These are phyloP conservation scores for Oxyria digyna DNA, from an alignment of 148 eudicot genomes.

Conservation along the genomic window DNA sequence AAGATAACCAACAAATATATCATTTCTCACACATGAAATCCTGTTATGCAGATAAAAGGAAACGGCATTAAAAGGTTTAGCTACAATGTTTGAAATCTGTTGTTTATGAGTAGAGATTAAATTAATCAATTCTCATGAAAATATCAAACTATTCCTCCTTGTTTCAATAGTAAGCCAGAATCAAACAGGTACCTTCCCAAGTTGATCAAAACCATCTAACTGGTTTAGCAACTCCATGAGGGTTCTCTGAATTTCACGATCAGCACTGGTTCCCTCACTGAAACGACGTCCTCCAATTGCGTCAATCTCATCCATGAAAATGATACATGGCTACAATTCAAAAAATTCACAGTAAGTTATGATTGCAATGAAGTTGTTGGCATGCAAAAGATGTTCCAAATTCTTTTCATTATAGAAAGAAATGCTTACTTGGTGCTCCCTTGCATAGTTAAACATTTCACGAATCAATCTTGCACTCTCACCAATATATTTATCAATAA, in stretches of 20 bases:
- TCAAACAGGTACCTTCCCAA: conserved; percentile 61
- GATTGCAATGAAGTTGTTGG: background rate
- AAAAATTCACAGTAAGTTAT: background rate
- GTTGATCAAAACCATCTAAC: conserved; percentile 20
- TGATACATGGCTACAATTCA: conserved; percentile 76
- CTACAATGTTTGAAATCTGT: no score
- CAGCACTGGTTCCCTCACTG: conserved; percentile 99
- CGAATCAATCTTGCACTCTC: conserved; percentile 97
- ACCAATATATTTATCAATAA: conserved; percentile 92
- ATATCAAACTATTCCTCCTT: background rate
- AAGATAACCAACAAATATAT: background rate
- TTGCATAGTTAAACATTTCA: conserved; percentile 94
- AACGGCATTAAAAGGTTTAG: no score
- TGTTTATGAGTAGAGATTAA: background rate
- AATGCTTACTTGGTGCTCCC: conserved; percentile 79
- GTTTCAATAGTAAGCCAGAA: background rate
- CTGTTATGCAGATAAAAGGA: background rate
- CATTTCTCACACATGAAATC: background rate
- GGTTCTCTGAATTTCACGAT: conserved; percentile 96
- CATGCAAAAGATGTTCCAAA: background rate
- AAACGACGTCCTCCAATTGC: conserved; percentile 98
- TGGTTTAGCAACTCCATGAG: conserved; percentile 56
- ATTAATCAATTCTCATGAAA: background rate
- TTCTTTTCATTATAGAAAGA: background rate
- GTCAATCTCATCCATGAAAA: conserved; percentile 97